Percentiles rank a stretch among this genome's conserved stretches.
phyloP scores from a whole-genome alignment of 495 filamentous ascomycete genomes.

The Penicillium cosmopolitanum region DNA sequence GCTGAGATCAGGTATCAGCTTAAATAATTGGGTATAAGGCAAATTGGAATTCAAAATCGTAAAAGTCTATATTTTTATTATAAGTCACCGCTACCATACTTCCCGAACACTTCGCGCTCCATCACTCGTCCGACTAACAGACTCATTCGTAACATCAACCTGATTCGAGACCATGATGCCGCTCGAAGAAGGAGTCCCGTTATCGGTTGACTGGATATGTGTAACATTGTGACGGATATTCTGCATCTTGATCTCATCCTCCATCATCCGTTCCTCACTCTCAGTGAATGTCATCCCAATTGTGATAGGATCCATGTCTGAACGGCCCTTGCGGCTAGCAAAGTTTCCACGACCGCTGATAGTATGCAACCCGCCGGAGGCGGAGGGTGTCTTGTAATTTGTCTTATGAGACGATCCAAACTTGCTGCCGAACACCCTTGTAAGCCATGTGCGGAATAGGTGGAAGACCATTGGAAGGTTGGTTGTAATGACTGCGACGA shows the following conservation, averaged over 20 bases:
- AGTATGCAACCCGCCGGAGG: constrained; percentile 17
- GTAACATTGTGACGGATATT: constrained; percentile 26
- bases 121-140: constrained; percentile 7
- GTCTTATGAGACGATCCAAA: constrained; percentile 34
- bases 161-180: constrained; percentile 36
- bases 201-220: neutral
- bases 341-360: constrained; percentile 34
- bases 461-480: constrained; percentile 60
- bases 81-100: neutral
- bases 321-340: constrained; percentile 43
- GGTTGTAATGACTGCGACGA: constrained; percentile 54
- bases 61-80: too few species aligned
- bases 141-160: constrained; percentile 30
- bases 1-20: too few species aligned
- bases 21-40: too few species aligned
- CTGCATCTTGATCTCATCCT: constrained; percentile 41
- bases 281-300: constrained; percentile 48
- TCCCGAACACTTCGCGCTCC: constrained; percentile 8
- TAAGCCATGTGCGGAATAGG: constrained; percentile 48
- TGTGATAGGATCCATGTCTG: constrained; percentile 49
- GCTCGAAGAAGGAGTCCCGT: neutral
- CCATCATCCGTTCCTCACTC: constrained; percentile 54
- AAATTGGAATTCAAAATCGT: too few species aligned
- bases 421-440: constrained; percentile 33
- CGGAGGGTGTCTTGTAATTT: constrained; percentile 27